Conservation (phyloP, 2,329 filamentous ascomycete genomes). For the Penicillium palitans region DNA sequence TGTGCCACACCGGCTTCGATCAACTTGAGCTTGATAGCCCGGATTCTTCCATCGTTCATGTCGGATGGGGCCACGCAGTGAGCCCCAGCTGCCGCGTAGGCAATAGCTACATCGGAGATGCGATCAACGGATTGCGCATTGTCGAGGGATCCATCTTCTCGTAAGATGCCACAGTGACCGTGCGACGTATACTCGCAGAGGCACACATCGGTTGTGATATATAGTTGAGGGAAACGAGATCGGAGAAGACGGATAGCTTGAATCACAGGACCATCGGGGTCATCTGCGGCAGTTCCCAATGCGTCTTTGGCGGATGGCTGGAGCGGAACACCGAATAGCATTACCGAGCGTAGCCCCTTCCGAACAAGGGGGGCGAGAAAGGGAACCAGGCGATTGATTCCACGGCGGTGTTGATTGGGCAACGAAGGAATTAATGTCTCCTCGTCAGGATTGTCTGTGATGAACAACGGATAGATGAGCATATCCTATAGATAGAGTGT, state of each 20-base stretch:
- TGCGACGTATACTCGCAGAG: slow-evolving; percentile 98
- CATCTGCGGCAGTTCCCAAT: slow-evolving; percentile 87
- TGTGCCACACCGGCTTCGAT: slow-evolving; percentile 94
- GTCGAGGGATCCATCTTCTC: slow-evolving; percentile 89
- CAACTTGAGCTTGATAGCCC: slow-evolving; percentile 95
- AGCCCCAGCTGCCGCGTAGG: slow-evolving; percentile 91
- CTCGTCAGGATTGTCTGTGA: slow-evolving; percentile 92
- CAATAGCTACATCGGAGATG: slow-evolving; percentile 94
- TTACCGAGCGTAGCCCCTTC: slow-evolving; percentile 89
- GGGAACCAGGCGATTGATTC: slow-evolving; percentile 79
- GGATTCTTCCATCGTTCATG: slow-evolving; percentile 98
- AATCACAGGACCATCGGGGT: slow-evolving; percentile 90
- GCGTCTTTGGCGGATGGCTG: slow-evolving; percentile 81
- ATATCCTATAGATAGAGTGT: slow-evolving; percentile 65
- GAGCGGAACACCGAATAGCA: slow-evolving; percentile 92
- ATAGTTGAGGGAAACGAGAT: slow-evolving; percentile 82
- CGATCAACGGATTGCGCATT: slow-evolving; percentile 91
- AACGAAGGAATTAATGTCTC: slow-evolving; percentile 87
- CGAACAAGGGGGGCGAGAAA: slow-evolving; percentile 83
- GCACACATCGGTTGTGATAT: slow-evolving; percentile 90
- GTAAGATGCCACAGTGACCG: slow-evolving; percentile 93
- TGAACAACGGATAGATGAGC: slow-evolving; percentile 97
- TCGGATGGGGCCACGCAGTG: slow-evolving; percentile 97
- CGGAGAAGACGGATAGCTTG: slow-evolving; percentile 80
- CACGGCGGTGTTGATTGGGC: slow-evolving; percentile 84